phyloP scores from a whole-genome alignment of 1,284 basidiomycete species.

The Cryptococcus sp. region DNA sequence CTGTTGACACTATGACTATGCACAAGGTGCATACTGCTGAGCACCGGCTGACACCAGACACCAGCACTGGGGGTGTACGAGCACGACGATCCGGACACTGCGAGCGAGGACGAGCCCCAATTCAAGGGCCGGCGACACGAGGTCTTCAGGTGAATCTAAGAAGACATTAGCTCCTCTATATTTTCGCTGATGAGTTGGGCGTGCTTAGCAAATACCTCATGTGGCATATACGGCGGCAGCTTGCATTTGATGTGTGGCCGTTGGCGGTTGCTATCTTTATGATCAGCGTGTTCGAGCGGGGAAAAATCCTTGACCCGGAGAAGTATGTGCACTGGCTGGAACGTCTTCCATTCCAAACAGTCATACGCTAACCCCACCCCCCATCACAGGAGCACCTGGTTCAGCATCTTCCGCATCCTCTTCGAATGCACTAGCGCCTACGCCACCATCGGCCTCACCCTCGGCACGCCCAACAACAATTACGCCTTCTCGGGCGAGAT shows the following conservation, averaged over 20 bases:
- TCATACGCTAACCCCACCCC: background rate
- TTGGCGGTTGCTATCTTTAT: slow-evolving; percentile 30
- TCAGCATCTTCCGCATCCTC: slow-evolving; percentile 34
- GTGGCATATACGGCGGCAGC: slow-evolving; percentile 37
- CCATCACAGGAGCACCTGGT: slow-evolving; percentile 20
- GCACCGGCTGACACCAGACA: background rate
- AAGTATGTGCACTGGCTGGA: slow-evolving; percentile 3
- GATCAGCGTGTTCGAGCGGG: slow-evolving; percentile 36
- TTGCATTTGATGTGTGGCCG: slow-evolving; percentile 44
- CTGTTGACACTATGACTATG: too few relatives aligned
- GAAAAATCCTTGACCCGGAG: slow-evolving; percentile 24
- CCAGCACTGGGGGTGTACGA: slow-evolving; percentile 33
- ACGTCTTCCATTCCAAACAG: background rate
- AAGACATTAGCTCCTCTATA: background rate
- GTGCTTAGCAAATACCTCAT: slow-evolving; percentile 33
- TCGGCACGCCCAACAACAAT: slow-evolving; percentile 38
- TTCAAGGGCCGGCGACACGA: slow-evolving; percentile 23
- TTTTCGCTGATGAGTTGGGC: background rate
- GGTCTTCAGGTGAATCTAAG: slow-evolving; percentile 13
- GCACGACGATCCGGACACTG: slow-evolving; percentile 11
- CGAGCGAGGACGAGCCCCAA: slow-evolving; percentile 23
- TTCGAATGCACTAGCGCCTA: slow-evolving; percentile 41
- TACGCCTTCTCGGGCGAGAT: slow-evolving; percentile 41
- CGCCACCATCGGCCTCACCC: slow-evolving; percentile 31
- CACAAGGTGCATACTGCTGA: too few relatives aligned